These are phyloP conservation scores for Phytophthora pisi DNA, from an alignment of 352 stramenopile species.

Conservation along the genomic window DNA sequence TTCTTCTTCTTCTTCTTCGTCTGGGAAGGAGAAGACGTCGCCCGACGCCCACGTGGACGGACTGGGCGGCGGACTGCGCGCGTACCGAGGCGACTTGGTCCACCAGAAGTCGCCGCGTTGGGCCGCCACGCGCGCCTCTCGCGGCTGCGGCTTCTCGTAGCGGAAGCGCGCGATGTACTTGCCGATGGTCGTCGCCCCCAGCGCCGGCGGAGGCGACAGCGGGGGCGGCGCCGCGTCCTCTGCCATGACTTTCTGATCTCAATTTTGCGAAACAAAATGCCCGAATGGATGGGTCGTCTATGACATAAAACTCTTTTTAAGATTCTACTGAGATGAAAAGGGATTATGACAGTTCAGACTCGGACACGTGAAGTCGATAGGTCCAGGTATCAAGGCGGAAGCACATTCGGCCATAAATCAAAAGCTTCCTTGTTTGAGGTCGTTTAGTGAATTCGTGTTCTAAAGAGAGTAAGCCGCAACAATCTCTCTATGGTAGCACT, in stretches of 20 bases:
- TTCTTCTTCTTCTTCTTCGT: constrained; percentile 22
- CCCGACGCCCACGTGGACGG: constrained; percentile 31
- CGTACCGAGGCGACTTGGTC: constrained; percentile 42
- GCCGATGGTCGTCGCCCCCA: constrained; percentile 61
- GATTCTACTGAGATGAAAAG: too few species aligned
- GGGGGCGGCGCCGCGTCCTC: background rate
- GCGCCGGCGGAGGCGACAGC: constrained; percentile 8
- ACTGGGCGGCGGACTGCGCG: constrained; percentile 25
- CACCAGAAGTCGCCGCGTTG: constrained; percentile 63
- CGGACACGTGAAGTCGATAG: too few species aligned
- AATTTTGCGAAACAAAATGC: too few species aligned
- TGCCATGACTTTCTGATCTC: background rate
- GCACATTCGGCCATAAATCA: too few species aligned
- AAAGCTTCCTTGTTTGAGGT: too few species aligned
- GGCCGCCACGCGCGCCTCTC: constrained; percentile 42
- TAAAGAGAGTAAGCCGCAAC: background rate
- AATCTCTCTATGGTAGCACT: constrained; percentile 12
- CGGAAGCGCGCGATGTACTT: constrained; percentile 78
- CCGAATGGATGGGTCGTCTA: too few species aligned
- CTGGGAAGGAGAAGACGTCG: constrained; percentile 27
- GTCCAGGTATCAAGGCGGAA: too few species aligned
- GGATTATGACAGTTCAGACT: too few species aligned
- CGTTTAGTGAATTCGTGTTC: too few species aligned
- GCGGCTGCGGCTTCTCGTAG: constrained; percentile 51
- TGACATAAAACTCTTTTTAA: too few species aligned